Percentiles rank a stretch among this genome's conserved stretches.
These are phyloP conservation scores for Tylopilus sp. DNA, from an alignment of 768 basidiomycete genomes.

Conservation along the genomic window DNA sequence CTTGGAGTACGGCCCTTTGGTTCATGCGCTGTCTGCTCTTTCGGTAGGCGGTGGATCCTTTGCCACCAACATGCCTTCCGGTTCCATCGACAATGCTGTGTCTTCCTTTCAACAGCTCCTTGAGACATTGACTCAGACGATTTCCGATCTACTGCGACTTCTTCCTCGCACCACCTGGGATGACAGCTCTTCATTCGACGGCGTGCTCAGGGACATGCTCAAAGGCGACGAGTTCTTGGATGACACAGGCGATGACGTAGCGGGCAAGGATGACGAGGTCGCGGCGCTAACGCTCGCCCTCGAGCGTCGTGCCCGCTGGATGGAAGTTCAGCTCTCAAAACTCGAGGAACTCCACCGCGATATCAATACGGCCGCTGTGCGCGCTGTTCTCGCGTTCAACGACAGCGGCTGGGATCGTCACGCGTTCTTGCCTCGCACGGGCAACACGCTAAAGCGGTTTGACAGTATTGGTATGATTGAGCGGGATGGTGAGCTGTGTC, in stretches of 20 bases:
- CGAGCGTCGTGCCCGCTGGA: slow-evolving; percentile 88
- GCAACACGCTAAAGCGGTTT: slow-evolving; percentile 65
- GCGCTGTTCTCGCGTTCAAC: slow-evolving; percentile 78
- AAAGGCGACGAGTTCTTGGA: slow-evolving; percentile 86
- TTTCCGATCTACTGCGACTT: slow-evolving; percentile 79
- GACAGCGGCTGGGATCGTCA: slow-evolving; percentile 81
- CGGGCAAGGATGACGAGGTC: slow-evolving; percentile 78
- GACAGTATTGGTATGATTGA: slow-evolving; percentile 60
- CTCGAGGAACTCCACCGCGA: slow-evolving; percentile 86
- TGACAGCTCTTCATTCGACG: slow-evolving; percentile 85
- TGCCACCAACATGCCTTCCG: slow-evolving; percentile 72
- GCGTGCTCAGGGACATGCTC: slow-evolving; percentile 82
- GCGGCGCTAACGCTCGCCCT: slow-evolving; percentile 78
- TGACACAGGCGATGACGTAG: slow-evolving; percentile 61
- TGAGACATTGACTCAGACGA: slow-evolving; percentile 86
- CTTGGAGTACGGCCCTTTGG: slow-evolving; percentile 79
- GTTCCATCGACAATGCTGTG: slow-evolving; percentile 88
- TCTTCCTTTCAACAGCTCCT: slow-evolving; percentile 86
- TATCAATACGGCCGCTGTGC: slow-evolving; percentile 84
- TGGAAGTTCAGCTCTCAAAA: slow-evolving; percentile 88
- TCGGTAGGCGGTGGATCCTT: slow-evolving; percentile 85
- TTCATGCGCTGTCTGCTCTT: slow-evolving; percentile 81
- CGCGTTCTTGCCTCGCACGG: slow-evolving; percentile 64
- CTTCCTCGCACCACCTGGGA: slow-evolving; percentile 89
- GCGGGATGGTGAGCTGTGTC: slow-evolving; percentile 37